Evolutionary conservation across 495 filamentous ascomycete species (phyloP), one percentile per base, ranked within the genome.

Genomic region (Chaetomidium leptoderma): DNA sequence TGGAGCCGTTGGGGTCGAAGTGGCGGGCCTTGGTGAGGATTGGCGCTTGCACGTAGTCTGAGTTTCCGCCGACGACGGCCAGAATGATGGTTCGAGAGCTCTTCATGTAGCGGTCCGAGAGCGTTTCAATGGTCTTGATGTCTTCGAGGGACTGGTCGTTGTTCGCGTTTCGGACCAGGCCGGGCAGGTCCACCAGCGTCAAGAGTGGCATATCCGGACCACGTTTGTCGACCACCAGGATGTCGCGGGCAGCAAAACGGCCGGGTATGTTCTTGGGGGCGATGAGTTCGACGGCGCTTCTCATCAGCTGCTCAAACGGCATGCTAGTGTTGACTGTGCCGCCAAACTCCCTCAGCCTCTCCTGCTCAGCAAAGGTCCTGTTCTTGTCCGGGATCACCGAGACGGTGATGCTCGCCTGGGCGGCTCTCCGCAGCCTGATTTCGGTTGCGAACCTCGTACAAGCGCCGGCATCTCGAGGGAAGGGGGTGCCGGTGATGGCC

Each of bases 381-480:
- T 65, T 68, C 52, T 68, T 72, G 67, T 77, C 73, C 32, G 82
- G 78, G 48, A 79, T 80, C 60, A 79, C 78, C 64, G 77, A 75
- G 43, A 78, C 79, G 24, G 69, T 76, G 37, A 74, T 68, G 55
- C 68, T 74, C 19, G 71, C 66, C 19, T 73, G 61, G 17, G 77
- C 70, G 1, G 77, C 75, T 52, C 80, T 76, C 42, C 78, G 74
- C 14, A 71, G 63, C 37, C 69, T 63, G 52, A 56, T 80, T 61
- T 90, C 85, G 0, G 83, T 89, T 3, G 86, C 81, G 56, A 88
- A 88, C 0, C 84, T 76, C 0, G 87, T 90, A 66, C 87, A 89
- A 0, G 84, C 63, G 44, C 78, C 82, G 53, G 81, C 80, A 40
- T 85, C 80, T n/a, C 76, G 64, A 0, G 87, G 85, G 57, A 91